Evolutionary conservation across 306 rosid genomes (phyloP).

Genomic region (Herpetospermum pedunculosum): DNA sequence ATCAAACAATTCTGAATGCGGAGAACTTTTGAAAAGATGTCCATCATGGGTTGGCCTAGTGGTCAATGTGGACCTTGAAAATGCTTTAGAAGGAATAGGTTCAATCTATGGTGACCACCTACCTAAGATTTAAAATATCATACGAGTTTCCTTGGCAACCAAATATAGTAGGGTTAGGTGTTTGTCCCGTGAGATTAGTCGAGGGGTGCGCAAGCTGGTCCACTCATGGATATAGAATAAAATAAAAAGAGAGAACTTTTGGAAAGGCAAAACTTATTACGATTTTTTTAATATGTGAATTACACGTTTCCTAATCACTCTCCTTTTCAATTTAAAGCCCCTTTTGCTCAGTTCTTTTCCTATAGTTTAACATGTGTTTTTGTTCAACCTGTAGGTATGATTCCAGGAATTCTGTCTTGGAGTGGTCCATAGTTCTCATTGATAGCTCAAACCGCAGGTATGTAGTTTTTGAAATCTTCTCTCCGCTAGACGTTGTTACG

Average conservation of each 20-base stretch:
- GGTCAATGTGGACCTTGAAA: too few species aligned
- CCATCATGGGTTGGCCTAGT: too few species aligned
- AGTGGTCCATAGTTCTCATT: slow-evolving; percentile 72
- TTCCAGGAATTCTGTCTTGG: slow-evolving; percentile 64
- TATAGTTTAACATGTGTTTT: neutral
- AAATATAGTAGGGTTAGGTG: too few species aligned
- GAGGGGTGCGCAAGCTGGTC: too few species aligned
- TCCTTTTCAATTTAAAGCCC: neutral
- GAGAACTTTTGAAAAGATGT: neutral
- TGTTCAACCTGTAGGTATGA: slow-evolving; percentile 51
- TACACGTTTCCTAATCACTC: neutral
- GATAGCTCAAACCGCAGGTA: slow-evolving; percentile 93
- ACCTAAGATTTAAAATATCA: too few species aligned
- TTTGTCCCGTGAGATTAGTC: too few species aligned
- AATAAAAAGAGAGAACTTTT: neutral
- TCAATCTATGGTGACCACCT: too few species aligned
- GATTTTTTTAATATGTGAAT: neutral
- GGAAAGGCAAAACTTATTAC: neutral
- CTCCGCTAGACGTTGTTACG: neutral
- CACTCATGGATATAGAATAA: too few species aligned
- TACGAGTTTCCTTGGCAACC: too few species aligned
- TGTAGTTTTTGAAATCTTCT: neutral
- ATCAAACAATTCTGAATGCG: neutral
- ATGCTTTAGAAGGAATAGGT: too few species aligned
- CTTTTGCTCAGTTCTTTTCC: neutral